Evolutionary conservation across 2,329 filamentous ascomycete species (phyloP), one percentile per base, ranked within the genome.

Genomic region (Fusarium albidum): DNA sequence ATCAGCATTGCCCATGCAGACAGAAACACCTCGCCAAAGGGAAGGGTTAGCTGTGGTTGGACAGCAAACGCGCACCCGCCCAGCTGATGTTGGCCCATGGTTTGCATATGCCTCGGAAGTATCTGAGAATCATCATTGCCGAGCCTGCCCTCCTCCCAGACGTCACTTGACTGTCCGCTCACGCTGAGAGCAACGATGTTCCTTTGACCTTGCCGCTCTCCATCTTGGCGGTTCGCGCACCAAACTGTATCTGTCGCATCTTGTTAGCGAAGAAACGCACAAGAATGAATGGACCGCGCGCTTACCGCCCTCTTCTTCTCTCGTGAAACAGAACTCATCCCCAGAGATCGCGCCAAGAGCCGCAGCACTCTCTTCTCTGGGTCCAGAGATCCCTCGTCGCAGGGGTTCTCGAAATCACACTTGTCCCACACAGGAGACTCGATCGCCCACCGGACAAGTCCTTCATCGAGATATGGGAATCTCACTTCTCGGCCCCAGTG

Each of bases 231-330:
- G 90, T 93, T 62, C 90, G 80, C 4, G 91, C 86, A 12, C 91
- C 91, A 68, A 95, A 95, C 73, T 95, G 91, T 52, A 93, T 92
- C 86, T 88, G 18, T 31, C 21, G 26, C 26, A 37, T 39, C 41
- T 29, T 32, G 45, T 69, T 48, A 67, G 53, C 35, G 32, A 15
- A 14, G 17, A 8, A 18, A 25, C 9, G 26, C 11, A 14, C 7
- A 27, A 10, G 3, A 9, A 34, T 14, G n/a, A 17, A 13, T 34
- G 10, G 27, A 15, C 4, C 17, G 14, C 31, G 17, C 37, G 77
- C 87, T 70, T 76, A 92, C 90, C 14, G 94, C 94, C 68, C 93
- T 82, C 75, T 99, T 99, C 81, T 95, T 96, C 74, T 98, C 93
- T n/a, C 77, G 76, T 5, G 94, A 88, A 2, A 92, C 90, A 6